phyloP scores from a whole-genome alignment of 768 basidiomycete genomes.

The Lactarius vividus region DNA sequence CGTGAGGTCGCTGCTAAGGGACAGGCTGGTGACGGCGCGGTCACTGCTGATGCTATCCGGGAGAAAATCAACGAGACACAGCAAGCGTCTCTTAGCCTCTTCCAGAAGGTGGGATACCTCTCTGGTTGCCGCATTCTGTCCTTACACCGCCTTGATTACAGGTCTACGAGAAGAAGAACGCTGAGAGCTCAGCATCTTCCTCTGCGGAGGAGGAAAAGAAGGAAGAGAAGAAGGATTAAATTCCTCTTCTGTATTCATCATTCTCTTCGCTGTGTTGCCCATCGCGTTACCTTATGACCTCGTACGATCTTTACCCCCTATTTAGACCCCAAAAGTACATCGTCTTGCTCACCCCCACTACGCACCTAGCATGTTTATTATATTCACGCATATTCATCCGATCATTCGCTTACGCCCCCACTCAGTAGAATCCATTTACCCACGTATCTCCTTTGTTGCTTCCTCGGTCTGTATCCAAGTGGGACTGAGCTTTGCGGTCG shows the following conservation, averaged over 20 bases:
- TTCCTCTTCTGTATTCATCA: neutral
- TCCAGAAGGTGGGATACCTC: constrained; percentile 69
- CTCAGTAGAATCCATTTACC: constrained; percentile 24
- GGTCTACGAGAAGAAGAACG: constrained; percentile 88
- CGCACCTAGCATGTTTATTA: constrained; percentile 22
- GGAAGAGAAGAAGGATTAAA: constrained; percentile 86
- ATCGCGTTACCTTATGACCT: constrained; percentile 17
- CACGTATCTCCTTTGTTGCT: neutral
- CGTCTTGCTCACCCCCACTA: constrained; percentile 18
- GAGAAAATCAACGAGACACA: constrained; percentile 94
- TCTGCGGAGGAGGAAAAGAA: constrained; percentile 35
- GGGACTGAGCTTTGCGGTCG: constrained; percentile 6
- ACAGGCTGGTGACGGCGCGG: constrained; percentile 74
- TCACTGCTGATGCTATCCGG: constrained; percentile 85
- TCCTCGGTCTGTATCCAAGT: constrained; percentile 4
- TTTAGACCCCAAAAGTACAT: constrained; percentile 28
- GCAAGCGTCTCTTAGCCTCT: constrained; percentile 90
- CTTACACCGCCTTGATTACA: neutral
- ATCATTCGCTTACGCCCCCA: constrained; percentile 17
- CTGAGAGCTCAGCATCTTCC: constrained; percentile 50
- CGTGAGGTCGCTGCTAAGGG: constrained; percentile 89
- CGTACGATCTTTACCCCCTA: constrained; percentile 17
- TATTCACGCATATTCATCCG: constrained; percentile 22
- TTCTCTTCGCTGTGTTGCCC: constrained; percentile 3
- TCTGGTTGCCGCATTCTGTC: neutral